These are phyloP conservation scores for Rhodotorula sp. DNA, from an alignment of 1,284 basidiomycete species.

Conservation along the genomic window DNA sequence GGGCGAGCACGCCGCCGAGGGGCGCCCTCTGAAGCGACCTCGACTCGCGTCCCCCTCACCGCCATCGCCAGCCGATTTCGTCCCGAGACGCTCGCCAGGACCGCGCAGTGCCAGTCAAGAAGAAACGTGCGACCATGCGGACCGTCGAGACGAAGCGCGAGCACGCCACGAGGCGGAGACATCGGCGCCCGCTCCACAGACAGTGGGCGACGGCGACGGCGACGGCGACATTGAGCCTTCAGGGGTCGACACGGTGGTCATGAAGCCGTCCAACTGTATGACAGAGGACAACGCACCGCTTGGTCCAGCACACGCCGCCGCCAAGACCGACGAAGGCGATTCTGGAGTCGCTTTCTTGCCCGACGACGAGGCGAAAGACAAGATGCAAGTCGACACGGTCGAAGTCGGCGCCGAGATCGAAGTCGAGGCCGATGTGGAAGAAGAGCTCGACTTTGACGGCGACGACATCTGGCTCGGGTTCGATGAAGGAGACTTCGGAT, in stretches of 20 bases:
- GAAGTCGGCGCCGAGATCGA: not conserved
- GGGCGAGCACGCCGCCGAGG: not conserved
- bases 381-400: not conserved
- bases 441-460: constrained; percentile 28
- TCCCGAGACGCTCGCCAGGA: not conserved
- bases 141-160: constrained; percentile 11
- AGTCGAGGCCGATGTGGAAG: not conserved
- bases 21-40: constrained; percentile 21
- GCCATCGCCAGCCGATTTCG: not conserved
- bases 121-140: not conserved
- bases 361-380: constrained; percentile 4
- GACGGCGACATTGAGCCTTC: no score
- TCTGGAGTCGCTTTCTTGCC: constrained; percentile 18
- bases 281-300: not conserved
- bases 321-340: constrained; percentile 3
- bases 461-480: constrained; percentile 38
- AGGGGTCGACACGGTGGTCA: not conserved
- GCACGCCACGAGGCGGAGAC: not conserved
- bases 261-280: not conserved
- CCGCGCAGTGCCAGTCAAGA: not conserved
- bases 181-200: not conserved
- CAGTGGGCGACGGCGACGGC: not conserved
- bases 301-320: not conserved
- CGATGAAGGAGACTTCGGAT: constrained; percentile 21
- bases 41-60: constrained; percentile 14